phyloP scores from a whole-genome alignment of 805 yeast genomes.

The Candida wancherniae region DNA sequence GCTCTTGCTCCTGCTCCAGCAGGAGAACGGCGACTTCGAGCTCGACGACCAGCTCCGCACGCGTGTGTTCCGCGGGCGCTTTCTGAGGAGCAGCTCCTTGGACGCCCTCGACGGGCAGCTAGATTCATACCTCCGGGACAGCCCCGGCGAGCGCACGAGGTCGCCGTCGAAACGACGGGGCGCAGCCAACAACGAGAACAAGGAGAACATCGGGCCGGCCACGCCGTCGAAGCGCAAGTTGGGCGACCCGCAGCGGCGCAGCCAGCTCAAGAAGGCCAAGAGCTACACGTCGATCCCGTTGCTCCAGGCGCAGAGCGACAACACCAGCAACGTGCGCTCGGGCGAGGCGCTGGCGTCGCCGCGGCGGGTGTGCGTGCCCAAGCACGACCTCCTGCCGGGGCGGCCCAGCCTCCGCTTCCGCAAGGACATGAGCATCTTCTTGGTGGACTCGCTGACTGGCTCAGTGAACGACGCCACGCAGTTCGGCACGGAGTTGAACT shows the following conservation, averaged over 20 bases:
- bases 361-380: conserved; percentile 43
- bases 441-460: conserved; percentile 62
- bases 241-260: conserved; percentile 5
- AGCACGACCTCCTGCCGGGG: conserved; percentile 18
- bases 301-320: conserved; percentile 23
- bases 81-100: conserved; percentile 14
- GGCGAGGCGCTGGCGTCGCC: conserved; percentile 24
- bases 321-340: conserved; percentile 3
- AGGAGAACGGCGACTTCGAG: conserved; percentile 22
- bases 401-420: conserved; percentile 30
- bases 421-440: conserved; percentile 32
- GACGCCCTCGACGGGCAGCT: conserved; percentile 17
- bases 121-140: conserved; percentile 15
- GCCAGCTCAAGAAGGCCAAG: conserved; percentile 10
- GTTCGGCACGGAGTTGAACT: conserved; percentile 64
- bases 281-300: conserved; percentile 21
- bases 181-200: conserved; percentile 15
- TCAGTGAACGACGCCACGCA: conserved; percentile 58
- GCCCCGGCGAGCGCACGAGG: conserved; percentile 7
- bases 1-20: conserved; percentile 29
- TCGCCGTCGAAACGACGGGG: conserved; percentile 10
- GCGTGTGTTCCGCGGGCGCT: conserved; percentile 18
- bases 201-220: conserved; percentile 29
- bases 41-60: conserved; percentile 17
- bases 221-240: conserved; percentile 26